Evolutionary conservation across 805 yeast species (phyloP).

Genomic region (Myxozyma mucilagina): DNA sequence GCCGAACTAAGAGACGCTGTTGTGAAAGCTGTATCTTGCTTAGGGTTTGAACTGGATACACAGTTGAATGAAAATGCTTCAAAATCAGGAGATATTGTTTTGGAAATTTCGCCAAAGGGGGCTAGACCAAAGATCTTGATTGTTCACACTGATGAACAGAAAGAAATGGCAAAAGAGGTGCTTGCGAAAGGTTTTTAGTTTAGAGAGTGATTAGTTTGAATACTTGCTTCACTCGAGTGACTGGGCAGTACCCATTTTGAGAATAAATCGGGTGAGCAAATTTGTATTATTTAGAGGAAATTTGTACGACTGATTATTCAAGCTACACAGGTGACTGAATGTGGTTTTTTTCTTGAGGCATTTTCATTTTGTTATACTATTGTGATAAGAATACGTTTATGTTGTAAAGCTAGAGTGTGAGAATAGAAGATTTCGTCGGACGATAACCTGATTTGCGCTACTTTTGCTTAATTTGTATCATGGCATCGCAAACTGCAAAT

Average conservation of each 20-base stretch:
- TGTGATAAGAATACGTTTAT: too few relatives aligned
- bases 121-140: conserved; percentile 18
- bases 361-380: too few relatives aligned
- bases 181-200: not conserved
- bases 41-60: conserved; percentile 25
- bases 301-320: too few relatives aligned
- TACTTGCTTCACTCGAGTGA: not conserved
- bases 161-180: conserved; percentile 29
- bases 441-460: too few relatives aligned
- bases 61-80: conserved; percentile 17
- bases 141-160: conserved; percentile 30
- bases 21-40: conserved; percentile 8
- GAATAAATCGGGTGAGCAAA: not conserved
- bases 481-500: too few relatives aligned
- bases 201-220: not conserved
- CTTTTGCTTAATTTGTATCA: too few relatives aligned
- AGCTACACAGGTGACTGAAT: too few relatives aligned
- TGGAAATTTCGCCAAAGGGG: conserved; percentile 15
- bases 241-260: not conserved
- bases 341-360: too few relatives aligned
- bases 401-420: too few relatives aligned
- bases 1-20: conserved; percentile 23
- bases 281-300: too few relatives aligned
- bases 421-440: too few relatives aligned
- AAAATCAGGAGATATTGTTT: conserved; percentile 2